Base-by-base conservation (phyloP, 768 basidiomycete genomes). In the Candolleomyces efflorescens region DNA sequence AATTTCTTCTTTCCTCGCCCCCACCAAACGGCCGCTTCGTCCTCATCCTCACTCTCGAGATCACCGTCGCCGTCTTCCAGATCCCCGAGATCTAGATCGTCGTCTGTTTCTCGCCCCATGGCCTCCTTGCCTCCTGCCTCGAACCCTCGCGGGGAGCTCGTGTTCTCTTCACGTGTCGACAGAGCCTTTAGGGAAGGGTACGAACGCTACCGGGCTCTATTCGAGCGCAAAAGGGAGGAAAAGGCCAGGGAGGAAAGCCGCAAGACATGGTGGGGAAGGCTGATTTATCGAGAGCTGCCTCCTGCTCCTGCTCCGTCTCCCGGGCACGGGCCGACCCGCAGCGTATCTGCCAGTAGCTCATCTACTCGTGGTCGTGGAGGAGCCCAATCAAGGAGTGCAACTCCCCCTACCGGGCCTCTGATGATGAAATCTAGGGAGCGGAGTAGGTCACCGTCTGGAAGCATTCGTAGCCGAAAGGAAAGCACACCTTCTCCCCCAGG, bases 141-240 rank as follows among this genome's bases (percentile, higher is more conserved):
- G 26, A 97, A 94, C 70, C 94, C 96, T 3, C 87, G 95, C 13
- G 96, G 97, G 51, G 97, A 99, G 68, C 84, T 99, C 59, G 97
- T 98, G 55, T 97, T 99, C 73, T 94, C 91, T 2, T 91, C 88
- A 11, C 85, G 91, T 47, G 89, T 99, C 18, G 89, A 92, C 59
- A 80, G 81, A 53, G 66, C 71, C 18, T 98, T 98, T 70, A 79
- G 90, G 22, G 97, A 98, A 55, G 82, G 88, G 0, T 99, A 99
- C 73, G 95, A 98, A 70, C 83, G 92, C 15, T 94, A 98, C 71
- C 83, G 96, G 20, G 77, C 85, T 9, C 86, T 86, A 27, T 98
- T 97, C 71, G 96, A 98, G 73, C 75, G 86, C 52, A 78, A 81
- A 62, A 73, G 92, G 23, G 86, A 85, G 60, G 89, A 89, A 64